phyloP scores from a whole-genome alignment of 441 rosid genomes.

The Brassica balearica region DNA sequence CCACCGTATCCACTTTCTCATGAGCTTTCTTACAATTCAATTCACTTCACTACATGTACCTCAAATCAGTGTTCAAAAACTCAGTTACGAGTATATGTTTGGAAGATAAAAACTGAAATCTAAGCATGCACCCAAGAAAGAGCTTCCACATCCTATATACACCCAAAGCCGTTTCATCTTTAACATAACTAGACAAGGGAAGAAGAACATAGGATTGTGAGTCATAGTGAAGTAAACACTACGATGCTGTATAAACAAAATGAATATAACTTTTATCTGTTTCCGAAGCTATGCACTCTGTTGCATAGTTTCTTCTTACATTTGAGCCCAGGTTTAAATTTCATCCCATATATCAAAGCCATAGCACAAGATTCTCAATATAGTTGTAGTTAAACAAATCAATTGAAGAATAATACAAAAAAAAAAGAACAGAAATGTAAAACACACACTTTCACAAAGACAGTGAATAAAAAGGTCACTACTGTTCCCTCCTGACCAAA shows the following conservation, averaged over 20 bases:
- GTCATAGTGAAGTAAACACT: no score
- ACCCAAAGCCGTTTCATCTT: background rate
- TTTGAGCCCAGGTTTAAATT: background rate
- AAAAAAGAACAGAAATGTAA: constrained; percentile 40
- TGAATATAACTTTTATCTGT: background rate
- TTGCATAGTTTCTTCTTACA: background rate
- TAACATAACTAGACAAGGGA: background rate
- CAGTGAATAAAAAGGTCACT: constrained; percentile 28
- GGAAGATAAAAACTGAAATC: background rate
- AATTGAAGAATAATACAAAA: constrained; percentile 29
- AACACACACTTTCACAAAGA: constrained; percentile 36
- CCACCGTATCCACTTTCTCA: no score
- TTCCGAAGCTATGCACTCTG: background rate
- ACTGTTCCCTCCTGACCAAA: constrained; percentile 32
- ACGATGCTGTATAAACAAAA: no score
- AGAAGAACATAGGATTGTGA: background rate
- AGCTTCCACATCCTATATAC: no score
- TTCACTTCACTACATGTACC: no score
- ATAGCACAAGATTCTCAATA: constrained; percentile 11
- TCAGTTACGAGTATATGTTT: background rate
- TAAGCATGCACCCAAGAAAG: no score
- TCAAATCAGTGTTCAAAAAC: no score
- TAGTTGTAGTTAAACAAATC: constrained; percentile 9
- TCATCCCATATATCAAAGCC: constrained; percentile 7
- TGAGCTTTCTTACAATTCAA: no score